phyloP scores from a whole-genome alignment of 148 eudicot species.

The Chenopodium formosanum region DNA sequence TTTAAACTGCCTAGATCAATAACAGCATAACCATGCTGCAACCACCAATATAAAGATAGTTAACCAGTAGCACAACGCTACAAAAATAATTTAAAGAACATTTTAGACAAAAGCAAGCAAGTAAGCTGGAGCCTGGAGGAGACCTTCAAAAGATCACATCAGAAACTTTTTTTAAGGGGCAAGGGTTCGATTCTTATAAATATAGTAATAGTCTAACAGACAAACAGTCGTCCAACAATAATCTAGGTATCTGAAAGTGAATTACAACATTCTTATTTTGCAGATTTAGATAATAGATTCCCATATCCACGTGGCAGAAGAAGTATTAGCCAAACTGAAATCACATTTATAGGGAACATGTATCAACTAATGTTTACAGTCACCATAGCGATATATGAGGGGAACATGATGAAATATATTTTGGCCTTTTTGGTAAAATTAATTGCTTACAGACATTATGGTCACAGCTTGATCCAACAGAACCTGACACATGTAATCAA shows the following conservation, averaged over 20 bases:
- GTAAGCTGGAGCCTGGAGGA: background rate
- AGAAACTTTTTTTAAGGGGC: background rate
- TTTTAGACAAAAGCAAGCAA: background rate
- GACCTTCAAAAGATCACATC: background rate
- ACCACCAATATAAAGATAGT: constrained; percentile 16
- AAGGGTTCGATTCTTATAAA: background rate
- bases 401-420: background rate
- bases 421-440: background rate
- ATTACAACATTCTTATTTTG: background rate
- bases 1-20: constrained; percentile 55
- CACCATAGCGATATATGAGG: background rate
- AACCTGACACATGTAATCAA: constrained; percentile 50
- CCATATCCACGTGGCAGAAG: background rate
- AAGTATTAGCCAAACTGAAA: background rate
- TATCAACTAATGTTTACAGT: background rate
- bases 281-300: background rate
- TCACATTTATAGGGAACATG: background rate
- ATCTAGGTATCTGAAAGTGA: background rate
- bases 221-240: background rate
- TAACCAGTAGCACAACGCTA: background rate
- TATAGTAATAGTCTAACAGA: background rate
- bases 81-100: background rate
- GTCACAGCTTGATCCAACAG: constrained; percentile 66
- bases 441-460: constrained; percentile 67
- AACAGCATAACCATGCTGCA: constrained; percentile 86